phyloP scores from a whole-genome alignment of 768 basidiomycete species.

The Gelatoporia subvermispora region DNA sequence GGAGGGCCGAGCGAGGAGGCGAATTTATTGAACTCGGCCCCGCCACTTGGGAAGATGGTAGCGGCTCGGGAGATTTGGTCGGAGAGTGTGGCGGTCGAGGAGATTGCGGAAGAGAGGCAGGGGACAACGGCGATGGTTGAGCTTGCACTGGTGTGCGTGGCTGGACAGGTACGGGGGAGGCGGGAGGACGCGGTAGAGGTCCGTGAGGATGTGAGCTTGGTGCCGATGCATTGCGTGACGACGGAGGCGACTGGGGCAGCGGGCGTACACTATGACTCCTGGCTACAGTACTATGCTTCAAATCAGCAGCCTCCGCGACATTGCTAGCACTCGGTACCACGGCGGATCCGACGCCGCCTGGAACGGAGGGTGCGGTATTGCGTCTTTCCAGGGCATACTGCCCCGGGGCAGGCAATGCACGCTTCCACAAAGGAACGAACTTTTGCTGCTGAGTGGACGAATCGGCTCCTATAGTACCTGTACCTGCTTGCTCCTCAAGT shows the following conservation, averaged over 20 bases:
- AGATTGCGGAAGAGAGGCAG: background rate
- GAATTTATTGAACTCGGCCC: background rate
- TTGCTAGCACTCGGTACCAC: background rate
- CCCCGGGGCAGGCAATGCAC: slow-evolving; percentile 24
- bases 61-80: background rate
- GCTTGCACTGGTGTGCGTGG: background rate
- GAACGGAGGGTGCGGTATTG: slow-evolving; percentile 10
- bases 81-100: background rate
- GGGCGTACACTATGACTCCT: slow-evolving; percentile 5
- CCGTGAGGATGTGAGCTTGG: background rate
- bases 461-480: background rate
- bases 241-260: slow-evolving; percentile 9
- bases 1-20: slow-evolving; percentile 3
- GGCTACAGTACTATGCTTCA: background rate
- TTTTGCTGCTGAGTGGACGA: slow-evolving; percentile 18
- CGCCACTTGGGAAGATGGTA: too few relatives aligned
- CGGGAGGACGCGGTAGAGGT: slow-evolving; percentile 2
- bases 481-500: too few relatives aligned
- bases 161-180: slow-evolving; percentile 1
- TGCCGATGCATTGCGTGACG: background rate
- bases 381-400: slow-evolving; percentile 18
- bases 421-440: slow-evolving; percentile 42
- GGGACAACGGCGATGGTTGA: background rate
- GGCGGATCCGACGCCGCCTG: slow-evolving; percentile 3
- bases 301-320: slow-evolving; percentile 5